A percentile compares a stretch with the other conserved stretches of the same genome.
Conservation (phyloP, 306 rosid species). For the Luffa acutangula region DNA sequence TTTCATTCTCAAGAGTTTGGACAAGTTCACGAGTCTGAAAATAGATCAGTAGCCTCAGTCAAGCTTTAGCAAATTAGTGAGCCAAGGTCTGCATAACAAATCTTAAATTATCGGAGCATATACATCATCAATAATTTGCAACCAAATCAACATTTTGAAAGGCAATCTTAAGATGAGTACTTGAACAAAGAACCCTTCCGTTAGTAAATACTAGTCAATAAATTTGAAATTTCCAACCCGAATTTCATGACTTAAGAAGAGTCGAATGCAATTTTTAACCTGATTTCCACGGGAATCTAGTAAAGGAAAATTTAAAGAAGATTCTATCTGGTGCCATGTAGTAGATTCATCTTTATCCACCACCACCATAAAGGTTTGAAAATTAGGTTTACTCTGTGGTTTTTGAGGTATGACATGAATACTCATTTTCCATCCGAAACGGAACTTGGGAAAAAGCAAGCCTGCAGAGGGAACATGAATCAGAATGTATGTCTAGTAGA, state of each 20-base stretch:
- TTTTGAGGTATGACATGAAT: conserved; percentile 62
- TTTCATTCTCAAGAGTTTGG: conserved; percentile 67
- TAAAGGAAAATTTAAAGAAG: conserved; percentile 34
- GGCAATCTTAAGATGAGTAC: not conserved
- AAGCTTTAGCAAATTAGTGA: conserved; percentile 15
- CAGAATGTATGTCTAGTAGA: not conserved
- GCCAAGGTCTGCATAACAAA: not conserved
- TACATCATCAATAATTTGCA: not conserved
- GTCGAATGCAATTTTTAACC: conserved; percentile 26
- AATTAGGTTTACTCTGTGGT: conserved; percentile 47
- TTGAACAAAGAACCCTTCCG: not conserved
- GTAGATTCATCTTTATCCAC: conserved; percentile 62
- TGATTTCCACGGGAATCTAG: conserved; percentile 50
- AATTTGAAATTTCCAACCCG: not conserved
- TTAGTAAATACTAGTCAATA: not conserved
- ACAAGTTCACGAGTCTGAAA: conserved; percentile 55
- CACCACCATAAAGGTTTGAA: conserved; percentile 77
- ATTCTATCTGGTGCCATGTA: conserved; percentile 41
- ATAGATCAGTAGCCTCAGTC: conserved; percentile 13
- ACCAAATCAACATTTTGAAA: not conserved
- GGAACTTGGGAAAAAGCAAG: conserved; percentile 63
- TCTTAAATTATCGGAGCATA: not conserved
- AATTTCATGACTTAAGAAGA: not conserved
- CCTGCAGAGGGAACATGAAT: conserved; percentile 29
- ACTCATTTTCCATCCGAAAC: conserved; percentile 86